Evolutionary conservation across 495 filamentous ascomycete genomes (phyloP), one percentile per base, ranked within the genome.

Genomic region (Bryoglossum gracile): DNA sequence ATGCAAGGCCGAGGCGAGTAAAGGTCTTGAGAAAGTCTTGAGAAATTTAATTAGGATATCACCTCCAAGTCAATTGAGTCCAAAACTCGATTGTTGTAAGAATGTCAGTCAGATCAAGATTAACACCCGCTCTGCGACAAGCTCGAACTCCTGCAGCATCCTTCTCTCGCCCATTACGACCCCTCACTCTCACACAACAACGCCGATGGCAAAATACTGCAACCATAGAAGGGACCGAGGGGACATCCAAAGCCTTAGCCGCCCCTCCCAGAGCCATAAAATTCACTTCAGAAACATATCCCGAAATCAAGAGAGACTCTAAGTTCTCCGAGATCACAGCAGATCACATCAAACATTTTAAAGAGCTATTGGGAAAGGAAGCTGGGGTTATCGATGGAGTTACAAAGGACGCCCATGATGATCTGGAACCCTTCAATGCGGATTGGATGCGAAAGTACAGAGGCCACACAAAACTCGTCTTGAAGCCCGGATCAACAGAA

Each of bases 381-480:
- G 84, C 83, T 8, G 87, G 89, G n/a, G 72, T 95, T 35, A 78
- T 95, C 44, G 85, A 96, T 56, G 87, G 87, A 37, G 74, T 92
- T 32, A 84, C 83, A 4, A 66, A 74, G 56, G 80, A 86, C 60
- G 79, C 80, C 16, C 65, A 60, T 22, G 82, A 84, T 52, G 92
- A 98, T 59, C 72, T 97, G 47, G 88, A 91, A 59, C 78, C 89
- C 13, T 97, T 87, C 77, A 98, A 98, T 69, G 80, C 77, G 56
- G 92, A 98, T 70, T 98, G 92, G 92, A 97, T 97, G 94, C 81
- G 86, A 64, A 98, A 98, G 66, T 98, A 96, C 71, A 82, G 88
- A 30, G 92, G 92, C 30, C 90, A 95, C 62, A 81, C 86, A 43
- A 77, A 80, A 47, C 71, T 98, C 8, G 88, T 96, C 8, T 69